Evolutionary conservation across 768 basidiomycete species (phyloP).

Genomic region (Tulasnella sp.): DNA sequence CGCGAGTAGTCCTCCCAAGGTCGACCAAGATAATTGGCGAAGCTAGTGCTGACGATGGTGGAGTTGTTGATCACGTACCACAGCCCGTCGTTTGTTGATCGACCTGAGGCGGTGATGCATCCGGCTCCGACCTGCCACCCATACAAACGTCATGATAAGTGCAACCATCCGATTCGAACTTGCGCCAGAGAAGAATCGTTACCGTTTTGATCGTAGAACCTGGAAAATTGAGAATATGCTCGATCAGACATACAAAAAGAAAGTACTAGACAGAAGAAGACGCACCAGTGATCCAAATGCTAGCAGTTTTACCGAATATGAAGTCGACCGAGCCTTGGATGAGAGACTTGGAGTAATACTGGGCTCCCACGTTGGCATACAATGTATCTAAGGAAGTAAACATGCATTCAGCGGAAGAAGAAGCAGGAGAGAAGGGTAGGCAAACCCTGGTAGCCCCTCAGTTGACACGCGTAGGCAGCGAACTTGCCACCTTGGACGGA

Average conservation of each 20-base stretch:
- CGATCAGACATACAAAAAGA: no score
- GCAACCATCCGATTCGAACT: background rate
- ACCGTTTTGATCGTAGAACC: slow-evolving; percentile 9
- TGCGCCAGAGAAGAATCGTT: background rate
- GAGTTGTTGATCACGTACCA: slow-evolving; percentile 3
- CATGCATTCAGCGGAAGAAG: no score
- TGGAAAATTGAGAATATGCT: background rate
- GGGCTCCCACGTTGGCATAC: background rate
- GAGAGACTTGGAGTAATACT: slow-evolving; percentile 7
- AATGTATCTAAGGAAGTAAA: background rate
- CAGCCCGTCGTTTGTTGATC: background rate
- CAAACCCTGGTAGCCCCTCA: slow-evolving; percentile 13
- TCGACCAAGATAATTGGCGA: background rate
- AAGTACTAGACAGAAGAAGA: no score
- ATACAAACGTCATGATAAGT: background rate
- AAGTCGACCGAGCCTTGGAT: slow-evolving; percentile 20
- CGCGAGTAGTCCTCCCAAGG: slow-evolving; percentile 15
- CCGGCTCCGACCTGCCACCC: background rate
- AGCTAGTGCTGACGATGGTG: background rate
- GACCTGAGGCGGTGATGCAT: slow-evolving; percentile 6
- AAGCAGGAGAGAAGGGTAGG: no score
- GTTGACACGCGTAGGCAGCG: slow-evolving; percentile 13
- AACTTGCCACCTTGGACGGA: slow-evolving; percentile 9
- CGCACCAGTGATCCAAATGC: slow-evolving; percentile 7
- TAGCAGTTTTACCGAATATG: slow-evolving; percentile 12